Evolutionary conservation across 345 rosid species (phyloP).

Genomic region (Gossypium longicalyx): DNA sequence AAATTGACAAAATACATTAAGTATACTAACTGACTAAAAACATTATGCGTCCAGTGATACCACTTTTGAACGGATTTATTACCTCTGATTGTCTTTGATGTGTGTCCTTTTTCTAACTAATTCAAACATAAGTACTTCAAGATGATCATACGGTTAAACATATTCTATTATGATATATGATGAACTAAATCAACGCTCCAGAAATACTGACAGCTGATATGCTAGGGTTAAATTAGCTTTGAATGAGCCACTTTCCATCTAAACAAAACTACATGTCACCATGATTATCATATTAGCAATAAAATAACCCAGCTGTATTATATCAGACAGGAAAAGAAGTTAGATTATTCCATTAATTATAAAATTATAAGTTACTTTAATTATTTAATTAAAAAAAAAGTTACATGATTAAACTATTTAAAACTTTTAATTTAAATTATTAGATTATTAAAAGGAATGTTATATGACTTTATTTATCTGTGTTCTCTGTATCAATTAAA

Average conservation of each 20-base stretch:
- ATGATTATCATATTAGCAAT: neutral
- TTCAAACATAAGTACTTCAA: constrained; percentile 5
- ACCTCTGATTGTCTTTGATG: constrained; percentile 16
- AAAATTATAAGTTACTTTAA: too few species aligned
- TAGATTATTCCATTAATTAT: too few species aligned
- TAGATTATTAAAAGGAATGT: too few species aligned
- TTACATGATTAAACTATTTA: too few species aligned
- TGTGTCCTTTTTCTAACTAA: constrained; percentile 12
- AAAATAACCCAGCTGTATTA: neutral
- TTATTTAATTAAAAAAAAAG: too few species aligned
- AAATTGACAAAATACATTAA: neutral
- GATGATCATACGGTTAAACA: neutral
- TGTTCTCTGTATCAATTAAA: too few species aligned
- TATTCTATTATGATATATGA: neutral
- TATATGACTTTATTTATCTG: too few species aligned
- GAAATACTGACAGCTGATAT: neutral
- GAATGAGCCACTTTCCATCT: constrained; percentile 11
- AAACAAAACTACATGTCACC: neutral
- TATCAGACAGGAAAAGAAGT: too few species aligned
- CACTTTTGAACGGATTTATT: constrained; percentile 11
- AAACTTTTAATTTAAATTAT: too few species aligned
- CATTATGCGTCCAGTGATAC: neutral
- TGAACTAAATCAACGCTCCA: constrained; percentile 16
- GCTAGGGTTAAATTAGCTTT: neutral
- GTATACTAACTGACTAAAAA: neutral